Evolutionary conservation across 129 eudicot genomes (phyloP).

Genomic region (Centaurea solstitialis): DNA sequence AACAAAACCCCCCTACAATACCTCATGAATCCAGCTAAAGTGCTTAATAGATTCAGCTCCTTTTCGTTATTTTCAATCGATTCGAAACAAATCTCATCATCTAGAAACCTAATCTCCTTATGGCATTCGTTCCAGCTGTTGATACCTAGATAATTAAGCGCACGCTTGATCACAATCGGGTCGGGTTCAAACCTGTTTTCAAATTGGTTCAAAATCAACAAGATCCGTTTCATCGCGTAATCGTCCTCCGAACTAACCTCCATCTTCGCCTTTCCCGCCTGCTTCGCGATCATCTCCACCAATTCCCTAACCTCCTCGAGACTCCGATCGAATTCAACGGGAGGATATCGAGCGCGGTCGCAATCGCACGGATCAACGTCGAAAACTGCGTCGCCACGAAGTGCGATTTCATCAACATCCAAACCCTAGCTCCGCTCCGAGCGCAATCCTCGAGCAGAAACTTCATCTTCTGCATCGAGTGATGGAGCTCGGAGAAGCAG

Average conservation of each 20-base stretch:
- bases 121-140: constrained; percentile 66
- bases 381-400: constrained; percentile 50
- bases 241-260: constrained; percentile 60
- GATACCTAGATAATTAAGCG: constrained; percentile 51
- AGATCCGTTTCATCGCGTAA: constrained; percentile 46
- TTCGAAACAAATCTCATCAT: constrained; percentile 46
- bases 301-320: constrained; percentile 59
- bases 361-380: constrained; percentile 41
- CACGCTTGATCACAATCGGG: constrained; percentile 41
- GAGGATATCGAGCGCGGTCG: constrained; percentile 73
- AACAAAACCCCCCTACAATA: constrained; percentile 79
- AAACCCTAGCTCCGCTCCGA: constrained; percentile 44
- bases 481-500: constrained; percentile 75
- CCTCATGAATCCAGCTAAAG: constrained; percentile 66
- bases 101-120: constrained; percentile 62
- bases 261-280: constrained; percentile 50
- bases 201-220: constrained; percentile 60
- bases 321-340: constrained; percentile 37
- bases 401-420: constrained; percentile 62
- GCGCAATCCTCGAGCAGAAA: constrained; percentile 69
- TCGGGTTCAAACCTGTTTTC: constrained; percentile 76
- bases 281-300: constrained; percentile 62
- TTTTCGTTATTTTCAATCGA: constrained; percentile 37
- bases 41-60: constrained; percentile 53
- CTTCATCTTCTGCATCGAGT: constrained; percentile 51